Evolutionary conservation across 2,329 filamentous ascomycete genomes (phyloP).

Genomic region (Graphilbum ipis-grandicollis): DNA sequence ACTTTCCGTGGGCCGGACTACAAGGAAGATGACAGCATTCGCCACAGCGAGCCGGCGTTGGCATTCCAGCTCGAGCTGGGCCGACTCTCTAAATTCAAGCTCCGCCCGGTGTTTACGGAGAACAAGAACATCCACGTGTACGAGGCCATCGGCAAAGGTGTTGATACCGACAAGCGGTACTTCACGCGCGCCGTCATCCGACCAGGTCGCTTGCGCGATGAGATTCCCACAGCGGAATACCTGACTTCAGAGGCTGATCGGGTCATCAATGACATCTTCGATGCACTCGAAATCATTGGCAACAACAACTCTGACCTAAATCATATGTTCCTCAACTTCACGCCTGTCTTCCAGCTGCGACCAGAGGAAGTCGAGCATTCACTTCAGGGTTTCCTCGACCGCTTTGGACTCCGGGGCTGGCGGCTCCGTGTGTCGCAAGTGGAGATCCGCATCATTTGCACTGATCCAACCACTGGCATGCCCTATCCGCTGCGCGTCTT

Average conservation of each 20-base stretch:
- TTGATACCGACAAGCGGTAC: constrained; percentile 94
- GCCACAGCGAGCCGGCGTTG: constrained; percentile 88
- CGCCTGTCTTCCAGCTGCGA: constrained; percentile 82
- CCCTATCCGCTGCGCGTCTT: constrained; percentile 88
- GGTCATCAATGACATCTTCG: constrained; percentile 92
- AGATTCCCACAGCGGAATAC: constrained; percentile 97
- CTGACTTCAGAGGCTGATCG: constrained; percentile 93
- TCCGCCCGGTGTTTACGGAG: constrained; percentile 96
- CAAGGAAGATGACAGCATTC: constrained; percentile 84
- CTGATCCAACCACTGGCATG: constrained; percentile 65
- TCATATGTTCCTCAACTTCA: constrained; percentile 99
- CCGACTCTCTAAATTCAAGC: constrained; percentile 89
- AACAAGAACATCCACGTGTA: constrained; percentile 99
- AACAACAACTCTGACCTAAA: constrained; percentile 99
- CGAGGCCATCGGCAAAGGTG: constrained; percentile 85
- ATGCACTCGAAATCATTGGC: constrained; percentile 93
- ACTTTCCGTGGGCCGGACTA: constrained; percentile 91
- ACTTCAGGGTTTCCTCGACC: constrained; percentile 85
- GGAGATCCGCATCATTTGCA: constrained; percentile 97
- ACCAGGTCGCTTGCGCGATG: constrained; percentile 83
- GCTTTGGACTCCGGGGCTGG: constrained; percentile 90
- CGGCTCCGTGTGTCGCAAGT: constrained; percentile 90
- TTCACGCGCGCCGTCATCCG: constrained; percentile 93
- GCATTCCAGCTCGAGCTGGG: constrained; percentile 97
- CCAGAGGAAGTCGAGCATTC: constrained; percentile 84